phyloP scores from a whole-genome alignment of 139 green algal species.

The Micractinium conductrix region DNA sequence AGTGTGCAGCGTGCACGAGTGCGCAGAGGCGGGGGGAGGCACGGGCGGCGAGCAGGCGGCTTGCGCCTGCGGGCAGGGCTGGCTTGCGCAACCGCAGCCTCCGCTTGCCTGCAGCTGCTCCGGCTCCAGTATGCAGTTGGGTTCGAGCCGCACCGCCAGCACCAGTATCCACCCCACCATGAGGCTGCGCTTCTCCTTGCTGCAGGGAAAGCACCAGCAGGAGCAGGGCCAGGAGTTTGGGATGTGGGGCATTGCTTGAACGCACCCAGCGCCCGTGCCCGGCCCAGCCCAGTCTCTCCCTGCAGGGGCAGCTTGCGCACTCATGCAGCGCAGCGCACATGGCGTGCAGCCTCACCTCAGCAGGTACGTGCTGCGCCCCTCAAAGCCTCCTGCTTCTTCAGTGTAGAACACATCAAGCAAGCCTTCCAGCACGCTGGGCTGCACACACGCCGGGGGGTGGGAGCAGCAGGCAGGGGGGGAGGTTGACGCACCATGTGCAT shows the following conservation, averaged over 20 bases:
- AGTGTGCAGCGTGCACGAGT: neutral
- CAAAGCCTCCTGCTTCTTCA: neutral
- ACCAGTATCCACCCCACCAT: slow-evolving; percentile 42
- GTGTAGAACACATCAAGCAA: slow-evolving; percentile 53
- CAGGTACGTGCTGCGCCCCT: slow-evolving; percentile 16
- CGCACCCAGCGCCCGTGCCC: neutral
- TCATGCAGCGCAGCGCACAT: neutral
- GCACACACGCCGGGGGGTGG: neutral
- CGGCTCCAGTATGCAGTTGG: slow-evolving; percentile 12
- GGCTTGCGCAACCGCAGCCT: neutral
- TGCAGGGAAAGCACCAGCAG: neutral
- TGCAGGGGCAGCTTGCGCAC: neutral
- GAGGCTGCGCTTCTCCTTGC: slow-evolving; percentile 41
- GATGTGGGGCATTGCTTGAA: neutral
- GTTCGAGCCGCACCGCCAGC: slow-evolving; percentile 41
- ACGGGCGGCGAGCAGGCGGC: too few relatives aligned
- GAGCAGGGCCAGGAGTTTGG: neutral
- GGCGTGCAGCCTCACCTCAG: neutral
- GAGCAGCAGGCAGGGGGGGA: neutral
- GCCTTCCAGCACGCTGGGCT: slow-evolving; percentile 47
- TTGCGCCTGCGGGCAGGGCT: neutral
- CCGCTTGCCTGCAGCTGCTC: slow-evolving; percentile 12
- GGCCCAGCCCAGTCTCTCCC: neutral
- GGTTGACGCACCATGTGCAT: neutral
- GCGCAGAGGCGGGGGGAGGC: neutral